Evolutionary conservation across 345 rosid species (phyloP).

Genomic region (Gossypium australe): DNA sequence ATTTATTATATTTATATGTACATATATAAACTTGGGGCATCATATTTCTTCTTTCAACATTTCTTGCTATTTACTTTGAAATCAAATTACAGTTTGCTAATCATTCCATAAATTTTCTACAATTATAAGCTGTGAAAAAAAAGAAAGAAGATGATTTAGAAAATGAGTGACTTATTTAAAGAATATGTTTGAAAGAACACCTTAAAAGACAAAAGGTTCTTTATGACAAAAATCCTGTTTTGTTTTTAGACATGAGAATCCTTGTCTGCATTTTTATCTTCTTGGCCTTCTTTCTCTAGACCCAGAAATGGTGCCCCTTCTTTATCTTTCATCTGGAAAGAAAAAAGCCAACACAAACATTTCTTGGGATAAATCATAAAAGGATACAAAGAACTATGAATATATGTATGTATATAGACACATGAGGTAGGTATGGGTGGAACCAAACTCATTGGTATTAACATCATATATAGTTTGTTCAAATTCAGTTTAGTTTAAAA

Average conservation of each 20-base stretch:
- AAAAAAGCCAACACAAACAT: not conserved
- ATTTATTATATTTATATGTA: no score
- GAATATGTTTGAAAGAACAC: constrained; percentile 17
- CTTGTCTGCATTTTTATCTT: constrained; percentile 59
- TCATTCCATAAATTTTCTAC: not conserved
- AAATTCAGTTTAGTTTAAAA: no score
- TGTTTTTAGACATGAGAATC: constrained; percentile 56
- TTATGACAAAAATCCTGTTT: not conserved
- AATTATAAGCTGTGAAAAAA: not conserved
- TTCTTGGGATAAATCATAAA: not conserved
- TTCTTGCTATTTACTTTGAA: not conserved
- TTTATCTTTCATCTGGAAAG: constrained; percentile 64
- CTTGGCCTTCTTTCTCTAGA: constrained; percentile 69
- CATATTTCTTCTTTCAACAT: not conserved
- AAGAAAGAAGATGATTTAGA: no score
- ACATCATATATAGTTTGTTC: no score
- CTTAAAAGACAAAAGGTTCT: not conserved
- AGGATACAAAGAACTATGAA: no score
- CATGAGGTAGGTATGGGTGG: no score
- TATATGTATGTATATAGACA: not conserved
- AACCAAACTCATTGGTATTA: no score
- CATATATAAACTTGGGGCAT: no score
- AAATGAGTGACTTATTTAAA: constrained; percentile 21
- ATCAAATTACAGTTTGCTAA: not conserved
- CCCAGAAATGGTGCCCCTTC: constrained; percentile 61